Base-by-base conservation (phyloP, 495 filamentous ascomycete genomes). In the Daldinia childiae region DNA sequence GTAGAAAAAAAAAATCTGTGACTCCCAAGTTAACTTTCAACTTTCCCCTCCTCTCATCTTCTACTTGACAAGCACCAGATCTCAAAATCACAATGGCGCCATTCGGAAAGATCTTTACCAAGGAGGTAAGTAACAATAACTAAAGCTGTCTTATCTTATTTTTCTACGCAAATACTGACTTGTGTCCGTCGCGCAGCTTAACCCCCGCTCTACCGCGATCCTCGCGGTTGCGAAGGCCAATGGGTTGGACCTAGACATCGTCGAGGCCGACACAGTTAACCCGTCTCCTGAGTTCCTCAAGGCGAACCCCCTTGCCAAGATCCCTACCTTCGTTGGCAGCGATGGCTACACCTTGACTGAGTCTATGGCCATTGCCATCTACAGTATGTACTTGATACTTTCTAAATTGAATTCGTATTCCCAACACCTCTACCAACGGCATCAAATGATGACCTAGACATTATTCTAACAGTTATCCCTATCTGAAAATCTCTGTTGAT, bases 81-180 rank as follows among this genome's bases (percentile, higher is more conserved):
- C 72, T 72, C 55, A 71, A 54, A 73, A 64, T 72, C 78, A 75
- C 68, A 83, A 92, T 85, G 80, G 96, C 95, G 92, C 82, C 90
- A 71, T 98, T 98, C 88, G 95, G 95, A 86, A 98, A 97, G 88
- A 87, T 99, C 77, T 98, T 95, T 87, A 91, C 89, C 80, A 89
- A 88, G 80, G 78, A 86, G 81, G 95, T 97, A 90, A 81, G 93
- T 73, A 43, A 52, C 27, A 41, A 54, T n/a, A 30, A 41, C 54
- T 34, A 27, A 17, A n/a, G 54, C 30, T 54, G 30, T 26, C 30
- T 51, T 55, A 34, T 55, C 7, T 38, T 38, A 21, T 19, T 62
- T 19, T 63, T 54, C 59, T 73, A 36, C 56, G 66, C 14, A 62
- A 76, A 64, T 75, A 62, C 78, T 83, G 62, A 83, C 77, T 45